Evolutionary conservation across 345 rosid species (phyloP).

Genomic region (Cardamine occulta): DNA sequence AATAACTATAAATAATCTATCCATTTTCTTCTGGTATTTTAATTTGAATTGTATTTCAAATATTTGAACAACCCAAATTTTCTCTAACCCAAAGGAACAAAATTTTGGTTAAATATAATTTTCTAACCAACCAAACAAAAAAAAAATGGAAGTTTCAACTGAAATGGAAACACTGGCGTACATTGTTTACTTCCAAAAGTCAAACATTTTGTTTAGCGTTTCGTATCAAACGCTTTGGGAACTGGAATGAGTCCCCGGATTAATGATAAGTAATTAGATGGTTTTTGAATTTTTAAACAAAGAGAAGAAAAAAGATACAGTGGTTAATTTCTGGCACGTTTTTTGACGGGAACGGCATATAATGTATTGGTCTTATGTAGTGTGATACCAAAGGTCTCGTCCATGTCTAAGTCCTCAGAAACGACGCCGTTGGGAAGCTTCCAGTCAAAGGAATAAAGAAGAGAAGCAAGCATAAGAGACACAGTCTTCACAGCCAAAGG

Average conservation of each 20-base stretch:
- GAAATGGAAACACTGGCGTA: no score
- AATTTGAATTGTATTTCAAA: no score
- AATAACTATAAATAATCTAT: no score
- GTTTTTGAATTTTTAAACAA: background rate
- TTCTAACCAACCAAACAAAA: background rate
- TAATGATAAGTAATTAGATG: background rate
- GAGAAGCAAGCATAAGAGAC: constrained; percentile 50
- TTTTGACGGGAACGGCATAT: constrained; percentile 34
- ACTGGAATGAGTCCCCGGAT: no score
- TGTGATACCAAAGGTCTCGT: constrained; percentile 42
- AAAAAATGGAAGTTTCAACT: no score
- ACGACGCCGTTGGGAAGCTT: constrained; percentile 40
- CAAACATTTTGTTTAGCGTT: no score
- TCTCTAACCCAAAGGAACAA: no score
- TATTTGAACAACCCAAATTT: no score
- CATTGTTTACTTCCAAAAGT: no score
- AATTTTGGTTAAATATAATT: no score
- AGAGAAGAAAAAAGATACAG: background rate
- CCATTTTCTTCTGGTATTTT: background rate
- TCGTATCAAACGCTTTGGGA: background rate
- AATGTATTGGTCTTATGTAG: constrained; percentile 45
- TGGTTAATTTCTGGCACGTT: background rate
- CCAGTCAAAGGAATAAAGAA: constrained; percentile 57
- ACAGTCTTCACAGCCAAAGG: constrained; percentile 47
- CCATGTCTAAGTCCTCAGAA: constrained; percentile 49